Evolutionary conservation across 805 yeast genomes (phyloP).

Genomic region (Tetrapisispora iriomotensis): DNA sequence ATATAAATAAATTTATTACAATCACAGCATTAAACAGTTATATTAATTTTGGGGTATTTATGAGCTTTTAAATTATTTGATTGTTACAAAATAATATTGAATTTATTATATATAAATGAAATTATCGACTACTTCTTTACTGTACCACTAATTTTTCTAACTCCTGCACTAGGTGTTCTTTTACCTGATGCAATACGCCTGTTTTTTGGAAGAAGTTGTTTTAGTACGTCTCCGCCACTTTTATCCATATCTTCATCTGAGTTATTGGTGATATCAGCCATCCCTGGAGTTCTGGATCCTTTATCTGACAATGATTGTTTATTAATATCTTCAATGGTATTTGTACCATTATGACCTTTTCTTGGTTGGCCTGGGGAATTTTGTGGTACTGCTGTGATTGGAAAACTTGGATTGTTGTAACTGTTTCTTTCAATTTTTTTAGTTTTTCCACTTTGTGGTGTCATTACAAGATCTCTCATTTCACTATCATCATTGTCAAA

Average conservation of each 20-base stretch:
- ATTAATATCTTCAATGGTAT: conserved; percentile 29
- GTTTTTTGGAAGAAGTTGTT: conserved; percentile 25
- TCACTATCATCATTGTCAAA: conserved; percentile 15
- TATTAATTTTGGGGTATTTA: too few relatives aligned
- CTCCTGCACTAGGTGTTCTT: conserved; percentile 27
- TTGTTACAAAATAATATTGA: too few relatives aligned
- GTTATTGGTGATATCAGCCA: conserved; percentile 10
- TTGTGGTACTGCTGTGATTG: conserved; percentile 51
- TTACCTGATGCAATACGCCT: conserved; percentile 26
- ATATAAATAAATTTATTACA: too few relatives aligned
- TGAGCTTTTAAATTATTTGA: too few relatives aligned
- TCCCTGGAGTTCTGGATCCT: conserved; percentile 5
- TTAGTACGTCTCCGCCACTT: conserved; percentile 16
- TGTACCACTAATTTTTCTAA: conserved; percentile 29
- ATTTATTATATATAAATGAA: neutral
- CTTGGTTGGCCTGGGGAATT: conserved; percentile 97
- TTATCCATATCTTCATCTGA: conserved; percentile 25
- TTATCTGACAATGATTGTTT: conserved; percentile 17
- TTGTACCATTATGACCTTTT: conserved; percentile 37
- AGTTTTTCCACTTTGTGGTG: conserved; percentile 27
- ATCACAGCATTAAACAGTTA: too few relatives aligned
- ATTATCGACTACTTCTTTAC: conserved; percentile 18
- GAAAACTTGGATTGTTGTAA: conserved; percentile 9
- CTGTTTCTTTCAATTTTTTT: conserved; percentile 3
- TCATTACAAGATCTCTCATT: conserved; percentile 18